phyloP scores from a whole-genome alignment of 495 filamentous ascomycete species.

The Neurospora sublineolata region DNA sequence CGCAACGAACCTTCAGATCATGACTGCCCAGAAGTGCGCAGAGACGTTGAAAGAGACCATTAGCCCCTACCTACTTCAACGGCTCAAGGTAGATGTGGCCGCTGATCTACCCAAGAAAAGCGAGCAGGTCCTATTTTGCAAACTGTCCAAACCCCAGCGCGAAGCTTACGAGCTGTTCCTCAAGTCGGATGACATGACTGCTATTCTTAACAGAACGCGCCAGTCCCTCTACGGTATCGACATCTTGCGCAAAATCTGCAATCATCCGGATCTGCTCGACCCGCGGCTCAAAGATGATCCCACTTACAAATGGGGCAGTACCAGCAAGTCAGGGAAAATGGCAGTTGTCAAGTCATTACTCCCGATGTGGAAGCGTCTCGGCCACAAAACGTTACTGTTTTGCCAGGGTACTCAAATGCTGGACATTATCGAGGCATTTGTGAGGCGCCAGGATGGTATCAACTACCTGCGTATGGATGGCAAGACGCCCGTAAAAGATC shows the following conservation, averaged over 20 bases:
- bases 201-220: constrained; percentile 60
- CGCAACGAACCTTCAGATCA: constrained; percentile 80
- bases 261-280: constrained; percentile 81
- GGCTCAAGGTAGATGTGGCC: constrained; percentile 87
- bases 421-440: constrained; percentile 76
- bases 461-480: constrained; percentile 89
- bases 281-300: constrained; percentile 46
- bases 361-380: constrained; percentile 71
- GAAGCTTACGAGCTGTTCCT: constrained; percentile 70
- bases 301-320: constrained; percentile 60
- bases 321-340: constrained; percentile 82
- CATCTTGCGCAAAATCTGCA: constrained; percentile 89
- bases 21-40: constrained; percentile 83
- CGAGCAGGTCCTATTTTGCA: constrained; percentile 92
- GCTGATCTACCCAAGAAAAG: constrained; percentile 88
- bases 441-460: constrained; percentile 53
- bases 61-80: constrained; percentile 82
- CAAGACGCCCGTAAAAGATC: constrained; percentile 66
- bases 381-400: constrained; percentile 87
- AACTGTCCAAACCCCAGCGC: constrained; percentile 65
- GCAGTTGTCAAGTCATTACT: constrained; percentile 76
- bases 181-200: constrained; percentile 66
- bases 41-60: constrained; percentile 85
- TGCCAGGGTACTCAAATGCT: constrained; percentile 87
- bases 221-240: constrained; percentile 83